Conservation (phyloP, 1,139 yeast species). For the Saccharomycopsis phalli region DNA sequence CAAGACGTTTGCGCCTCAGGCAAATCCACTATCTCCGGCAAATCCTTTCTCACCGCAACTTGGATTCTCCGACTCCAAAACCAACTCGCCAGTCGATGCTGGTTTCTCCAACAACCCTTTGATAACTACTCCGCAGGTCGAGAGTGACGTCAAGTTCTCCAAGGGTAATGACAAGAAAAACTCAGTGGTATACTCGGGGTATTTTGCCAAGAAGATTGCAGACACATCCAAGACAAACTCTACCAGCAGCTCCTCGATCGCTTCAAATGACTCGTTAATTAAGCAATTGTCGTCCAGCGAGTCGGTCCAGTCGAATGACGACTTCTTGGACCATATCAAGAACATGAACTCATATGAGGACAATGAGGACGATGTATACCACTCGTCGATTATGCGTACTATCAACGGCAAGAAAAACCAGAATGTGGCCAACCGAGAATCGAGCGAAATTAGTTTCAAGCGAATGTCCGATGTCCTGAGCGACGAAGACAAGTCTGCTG, state of each 20-base stretch:
- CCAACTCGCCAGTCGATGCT: too few species aligned
- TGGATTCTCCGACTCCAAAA: too few species aligned
- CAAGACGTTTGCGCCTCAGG: too few species aligned
- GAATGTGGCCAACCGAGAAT: not conserved
- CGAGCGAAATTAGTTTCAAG: not conserved
- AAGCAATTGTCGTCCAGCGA: conserved; percentile 5
- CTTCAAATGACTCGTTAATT: conserved; percentile 8
- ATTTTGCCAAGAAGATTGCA: conserved; percentile 11
- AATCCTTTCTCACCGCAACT: too few species aligned
- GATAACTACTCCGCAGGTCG: conserved; percentile 1
- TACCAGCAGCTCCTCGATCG: not conserved
- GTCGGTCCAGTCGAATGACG: not conserved
- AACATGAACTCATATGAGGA: not conserved
- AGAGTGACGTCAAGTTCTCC: not conserved
- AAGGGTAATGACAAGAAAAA: too few species aligned
- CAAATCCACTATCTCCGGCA: too few species aligned
- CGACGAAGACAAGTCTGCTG: too few species aligned
- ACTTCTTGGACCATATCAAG: conserved; percentile 2
- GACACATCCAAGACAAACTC: not conserved
- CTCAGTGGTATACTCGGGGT: conserved; percentile 17
- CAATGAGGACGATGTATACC: not conserved
- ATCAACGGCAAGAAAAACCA: not conserved
- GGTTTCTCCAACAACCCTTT: conserved; percentile 8
- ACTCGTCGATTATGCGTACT: not conserved
- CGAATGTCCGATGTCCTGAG: too few species aligned